Base-by-base conservation (phyloP, 768 basidiomycete genomes). In the Galerina sulciceps region DNA sequence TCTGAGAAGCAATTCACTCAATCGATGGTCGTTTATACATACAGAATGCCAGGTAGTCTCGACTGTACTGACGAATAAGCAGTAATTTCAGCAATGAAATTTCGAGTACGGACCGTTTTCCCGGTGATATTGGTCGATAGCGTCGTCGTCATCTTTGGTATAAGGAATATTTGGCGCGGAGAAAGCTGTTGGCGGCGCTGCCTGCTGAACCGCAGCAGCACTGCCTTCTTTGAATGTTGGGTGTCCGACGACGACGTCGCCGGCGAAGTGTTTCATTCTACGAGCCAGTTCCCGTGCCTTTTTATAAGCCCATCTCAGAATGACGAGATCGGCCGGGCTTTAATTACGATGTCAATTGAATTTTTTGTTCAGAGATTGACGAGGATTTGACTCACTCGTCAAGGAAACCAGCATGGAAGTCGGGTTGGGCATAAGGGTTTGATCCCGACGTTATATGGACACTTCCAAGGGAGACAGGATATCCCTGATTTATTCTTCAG, bases 231-330 rank as follows among this genome's bases (percentile, higher is more conserved):
- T 15, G 60, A 76, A 81, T 17, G 18, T 53, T 3, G 80, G 81
- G 61, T 81, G 76, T 1, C 61, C 68, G 6, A 57, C 56, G 6
- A 49, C 44, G 6, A 73, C 58, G 51, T 79, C 80, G 2, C 81
- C 81, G 23, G 77, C 71, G 64, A 75, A 81, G 31, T 63, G 53
- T 3, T 72, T 64, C 79, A 86, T 85, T n/a, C 87, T 82, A 37
- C 87, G 80, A 8, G 75, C 72, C 14, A 84, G 58, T 67, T 89
- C 87, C 0, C 86, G 79, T 5, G 67, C 53, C 46, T 75, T 76
- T 62, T 88, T 89, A 69, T 87, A 88, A 0, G 65, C 74, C 76
- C 83, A 82, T 45, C 72, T 73, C 43, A 86, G 57, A n/a, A 78
- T 67, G 1, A 67, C 73, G 6, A 87, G 26, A 61, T 85, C 83